Evolutionary conservation across 2,329 filamentous ascomycete species (phyloP), one percentile per base, ranked within the genome.

Genomic region (Alternaria ventricosa): DNA sequence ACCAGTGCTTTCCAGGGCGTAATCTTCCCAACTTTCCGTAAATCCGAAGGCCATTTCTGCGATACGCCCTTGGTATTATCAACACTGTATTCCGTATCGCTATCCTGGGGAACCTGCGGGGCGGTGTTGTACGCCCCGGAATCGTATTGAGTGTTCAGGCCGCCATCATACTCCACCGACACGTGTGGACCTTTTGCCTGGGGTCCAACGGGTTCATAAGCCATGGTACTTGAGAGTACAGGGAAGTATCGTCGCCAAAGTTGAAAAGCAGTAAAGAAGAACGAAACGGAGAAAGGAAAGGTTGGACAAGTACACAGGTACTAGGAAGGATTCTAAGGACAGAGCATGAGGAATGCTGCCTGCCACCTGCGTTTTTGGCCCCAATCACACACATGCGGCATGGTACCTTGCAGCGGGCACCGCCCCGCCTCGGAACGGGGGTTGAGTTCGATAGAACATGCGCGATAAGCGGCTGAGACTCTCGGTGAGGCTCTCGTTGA

Each of bases 1-100:
- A 74, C 61, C 6, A 66, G 61, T 1, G 45, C 58, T 62, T 70
- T 66, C 53, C 70, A 54, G 1, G 68, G 69, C 13, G 74, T 77
- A 9, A 75, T 53, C 1, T 25, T 46, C 27, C 67, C 67, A 30
- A 75, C 63, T 25, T 63, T 66, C 53, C 70, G 67, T 6, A 72
- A 67, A 33, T 65, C 51, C 5, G 62, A 44, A 23, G 73, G 70
- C 69, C 71, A 70, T n/a, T 63, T 51, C 27, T 43, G 58, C 9
- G 57, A 43, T 13, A 56, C 10, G 30, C 20, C 8, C 50, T 61
- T 53, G 49, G 36, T 1, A 12, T n/a, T 20, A 12, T 59, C 30
- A 7, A 22, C 55, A 12, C 20, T 43, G 28, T 49, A 43, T 33
- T 44, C 41, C 10, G 4, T 9, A 25, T 57, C 11, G 18, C 23